Evolutionary conservation across 257 asterid species (phyloP).

Genomic region (Salvia rosmarinus): DNA sequence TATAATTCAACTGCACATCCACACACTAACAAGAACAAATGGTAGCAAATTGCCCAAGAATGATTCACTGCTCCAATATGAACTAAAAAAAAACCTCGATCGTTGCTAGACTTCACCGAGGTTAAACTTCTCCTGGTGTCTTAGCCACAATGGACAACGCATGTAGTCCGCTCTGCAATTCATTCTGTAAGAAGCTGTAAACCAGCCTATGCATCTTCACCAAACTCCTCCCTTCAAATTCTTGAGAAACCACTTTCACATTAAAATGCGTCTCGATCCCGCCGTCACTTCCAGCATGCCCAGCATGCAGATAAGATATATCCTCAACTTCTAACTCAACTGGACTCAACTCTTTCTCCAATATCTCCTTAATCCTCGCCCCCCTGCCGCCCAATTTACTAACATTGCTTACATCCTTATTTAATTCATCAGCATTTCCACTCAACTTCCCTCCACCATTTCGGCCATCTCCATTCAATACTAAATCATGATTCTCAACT

Average conservation of each 20-base stretch:
- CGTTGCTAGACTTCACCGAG: slow-evolving; percentile 32
- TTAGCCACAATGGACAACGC: no score
- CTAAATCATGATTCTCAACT: slow-evolving; percentile 35
- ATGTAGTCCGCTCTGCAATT: no score
- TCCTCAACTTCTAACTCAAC: slow-evolving; percentile 61
- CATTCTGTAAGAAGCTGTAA: no score
- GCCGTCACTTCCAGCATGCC: slow-evolving; percentile 75
- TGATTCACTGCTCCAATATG: no score
- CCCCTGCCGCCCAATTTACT: slow-evolving; percentile 57
- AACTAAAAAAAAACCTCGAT: slow-evolving; percentile 36
- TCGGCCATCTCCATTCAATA: slow-evolving; percentile 36
- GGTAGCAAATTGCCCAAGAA: no score
- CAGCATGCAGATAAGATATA: slow-evolving; percentile 73
- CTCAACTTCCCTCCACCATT: slow-evolving; percentile 30
- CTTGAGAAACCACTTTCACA: no score
- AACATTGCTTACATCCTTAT: slow-evolving; percentile 33
- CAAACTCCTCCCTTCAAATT: no score
- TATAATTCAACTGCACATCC: no score
- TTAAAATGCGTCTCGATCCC: slow-evolving; percentile 61
- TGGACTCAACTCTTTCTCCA: slow-evolving; percentile 54
- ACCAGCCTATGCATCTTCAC: no score
- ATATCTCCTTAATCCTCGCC: slow-evolving; percentile 62
- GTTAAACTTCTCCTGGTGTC: slow-evolving; percentile 41
- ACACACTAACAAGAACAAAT: no score
- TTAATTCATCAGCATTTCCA: slow-evolving; percentile 23